A percentile compares a stretch with the other conserved stretches of the same genome.
Conservation (phyloP, 1,139 yeast genomes). For the Geotrichum fermentans region DNA sequence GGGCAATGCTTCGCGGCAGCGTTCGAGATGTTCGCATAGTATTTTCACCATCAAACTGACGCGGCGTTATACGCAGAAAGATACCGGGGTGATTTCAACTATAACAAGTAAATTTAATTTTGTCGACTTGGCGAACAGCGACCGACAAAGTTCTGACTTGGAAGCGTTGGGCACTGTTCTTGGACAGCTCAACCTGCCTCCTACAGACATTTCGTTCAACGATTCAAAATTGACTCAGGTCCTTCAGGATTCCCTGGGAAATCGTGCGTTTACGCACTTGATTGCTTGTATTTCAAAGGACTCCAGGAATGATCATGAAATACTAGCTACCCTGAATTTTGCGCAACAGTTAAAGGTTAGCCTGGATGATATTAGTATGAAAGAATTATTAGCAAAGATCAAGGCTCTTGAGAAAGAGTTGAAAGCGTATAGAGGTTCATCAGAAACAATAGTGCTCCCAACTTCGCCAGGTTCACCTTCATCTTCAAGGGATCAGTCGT, state of each 20-base stretch:
- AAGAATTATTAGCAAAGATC: neutral
- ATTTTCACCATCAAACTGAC: constrained; percentile 65
- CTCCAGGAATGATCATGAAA: constrained; percentile 63
- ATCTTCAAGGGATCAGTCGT: constrained; percentile 51
- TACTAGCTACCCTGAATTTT: constrained; percentile 79
- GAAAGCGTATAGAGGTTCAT: neutral
- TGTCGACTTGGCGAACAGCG: constrained; percentile 95
- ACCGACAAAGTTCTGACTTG: constrained; percentile 79
- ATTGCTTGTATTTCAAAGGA: constrained; percentile 79
- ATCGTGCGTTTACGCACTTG: constrained; percentile 71
- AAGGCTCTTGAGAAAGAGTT: neutral
- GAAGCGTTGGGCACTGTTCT: constrained; percentile 86
- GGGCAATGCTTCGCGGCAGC: constrained; percentile 76
- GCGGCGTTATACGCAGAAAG: constrained; percentile 29
- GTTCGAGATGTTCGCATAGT: constrained; percentile 87
- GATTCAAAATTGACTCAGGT: constrained; percentile 87
- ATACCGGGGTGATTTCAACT: constrained; percentile 26
- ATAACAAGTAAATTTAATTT: constrained; percentile 60
- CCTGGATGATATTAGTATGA: neutral
- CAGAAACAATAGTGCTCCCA: neutral
- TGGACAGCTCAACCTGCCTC: constrained; percentile 49
- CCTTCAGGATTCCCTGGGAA: constrained; percentile 86
- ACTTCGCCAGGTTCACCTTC: no score
- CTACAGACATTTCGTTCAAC: constrained; percentile 76
- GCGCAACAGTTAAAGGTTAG: constrained; percentile 76